Evolutionary conservation across 768 basidiomycete species (phyloP), one percentile per base, ranked within the genome.

Genomic region (Serendipita indica): DNA sequence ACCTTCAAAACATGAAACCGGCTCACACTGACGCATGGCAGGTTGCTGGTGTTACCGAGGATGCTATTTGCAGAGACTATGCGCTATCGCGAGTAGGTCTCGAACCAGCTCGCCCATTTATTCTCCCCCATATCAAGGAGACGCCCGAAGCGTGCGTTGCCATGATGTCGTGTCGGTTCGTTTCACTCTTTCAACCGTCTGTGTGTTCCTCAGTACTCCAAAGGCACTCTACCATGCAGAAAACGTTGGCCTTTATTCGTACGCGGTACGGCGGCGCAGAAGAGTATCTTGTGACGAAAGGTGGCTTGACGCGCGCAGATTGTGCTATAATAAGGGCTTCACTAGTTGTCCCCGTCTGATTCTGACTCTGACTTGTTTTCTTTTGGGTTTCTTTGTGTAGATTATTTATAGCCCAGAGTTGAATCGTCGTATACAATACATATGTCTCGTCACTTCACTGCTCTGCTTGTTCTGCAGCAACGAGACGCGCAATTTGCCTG

Each of bases 11-110:
- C 13, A 34, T 35, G 34, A 32, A 45, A 30, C 33, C 25, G 32
- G 39, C 60, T 39, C 13, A 33, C 32, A 34, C 33, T 33, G 56
- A 37, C n/a, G n/a, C n/a, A 37, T 12, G 34, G 27, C 61, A 89
- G 87, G 79, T 90, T 33, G 84, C 79, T 22, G 86, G 84, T 16
- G 84, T 86, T 1, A 74, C 78, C 37, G 76, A 86, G 63, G 77
- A 80, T 39, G 65, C 66, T 3, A 80, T 89, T 58, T 80, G 82
- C 10, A 73, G 75, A 7, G 87, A 90, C 68, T 90, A 90, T 65
- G 80, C 84, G 2, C 71, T 90, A 30, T 88, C 84, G 18, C 74
- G 84, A 60, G 72, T 90, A 34, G 87, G 87, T 3, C 81, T 88
- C 33, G 88, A 88, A 67, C 86, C 86, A 18, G 79, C 80, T 12